Evolutionary conservation across 306 rosid genomes (phyloP).

Genomic region (Adenanthera pavonina): DNA sequence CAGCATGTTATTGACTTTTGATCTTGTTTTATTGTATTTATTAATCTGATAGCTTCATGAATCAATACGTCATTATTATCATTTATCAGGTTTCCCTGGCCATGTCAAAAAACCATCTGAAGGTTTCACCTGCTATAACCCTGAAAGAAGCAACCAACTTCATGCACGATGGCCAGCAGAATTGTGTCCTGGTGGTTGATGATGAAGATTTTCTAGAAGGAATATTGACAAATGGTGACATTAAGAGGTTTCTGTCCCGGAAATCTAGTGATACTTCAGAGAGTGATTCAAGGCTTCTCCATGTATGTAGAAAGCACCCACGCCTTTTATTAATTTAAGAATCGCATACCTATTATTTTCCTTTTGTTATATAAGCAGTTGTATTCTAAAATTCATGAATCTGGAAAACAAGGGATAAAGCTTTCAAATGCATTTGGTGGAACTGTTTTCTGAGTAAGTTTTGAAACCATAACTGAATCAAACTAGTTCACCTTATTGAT

Average conservation of each 20-base stretch:
- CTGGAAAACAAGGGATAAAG: neutral
- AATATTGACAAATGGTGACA: slow-evolving; percentile 85
- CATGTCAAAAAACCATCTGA: slow-evolving; percentile 78
- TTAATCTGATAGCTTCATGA: neutral
- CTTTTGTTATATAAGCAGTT: slow-evolving; percentile 18
- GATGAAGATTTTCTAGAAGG: slow-evolving; percentile 86
- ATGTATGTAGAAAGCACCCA: slow-evolving; percentile 57
- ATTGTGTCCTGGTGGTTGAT: slow-evolving; percentile 73
- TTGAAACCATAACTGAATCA: slow-evolving; percentile 7
- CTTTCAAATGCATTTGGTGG: neutral
- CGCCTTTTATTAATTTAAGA: slow-evolving; percentile 34
- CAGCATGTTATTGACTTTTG: slow-evolving; percentile 6
- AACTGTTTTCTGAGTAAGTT: slow-evolving; percentile 21
- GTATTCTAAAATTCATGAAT: neutral
- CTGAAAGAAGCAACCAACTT: slow-evolving; percentile 73
- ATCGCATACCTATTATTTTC: slow-evolving; percentile 1
- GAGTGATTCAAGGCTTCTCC: slow-evolving; percentile 53
- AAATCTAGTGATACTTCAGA: slow-evolving; percentile 54
- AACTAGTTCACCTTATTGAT: slow-evolving; percentile 10
- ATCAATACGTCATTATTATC: slow-evolving; percentile 31
- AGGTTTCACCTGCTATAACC: slow-evolving; percentile 56
- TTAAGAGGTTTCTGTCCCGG: slow-evolving; percentile 69
- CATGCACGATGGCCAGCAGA: slow-evolving; percentile 75
- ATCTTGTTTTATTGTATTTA: slow-evolving; percentile 8
- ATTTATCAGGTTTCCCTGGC: slow-evolving; percentile 73